Percentiles rank a stretch among this genome's conserved stretches.
These are phyloP conservation scores for Fragilariopsis cylindrus DNA, from an alignment of 108 stramenopile genomes.

Conservation along the genomic window DNA sequence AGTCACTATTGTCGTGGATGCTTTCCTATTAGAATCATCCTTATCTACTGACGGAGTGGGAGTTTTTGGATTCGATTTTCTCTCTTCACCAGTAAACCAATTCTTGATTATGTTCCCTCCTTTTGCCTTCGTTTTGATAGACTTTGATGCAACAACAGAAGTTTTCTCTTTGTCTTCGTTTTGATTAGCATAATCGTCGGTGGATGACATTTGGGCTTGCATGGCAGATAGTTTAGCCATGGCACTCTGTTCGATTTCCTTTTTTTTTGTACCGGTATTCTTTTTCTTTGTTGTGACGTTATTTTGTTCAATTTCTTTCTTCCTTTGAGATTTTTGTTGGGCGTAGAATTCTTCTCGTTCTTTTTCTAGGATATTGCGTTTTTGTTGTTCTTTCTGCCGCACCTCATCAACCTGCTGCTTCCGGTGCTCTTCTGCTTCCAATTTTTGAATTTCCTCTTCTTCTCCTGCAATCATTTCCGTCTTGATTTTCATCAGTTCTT, in stretches of 20 bases:
- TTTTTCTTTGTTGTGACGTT: conserved; percentile 1
- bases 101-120: not conserved
- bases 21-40: not conserved
- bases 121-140: not conserved
- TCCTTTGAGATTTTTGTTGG: not conserved
- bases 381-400: conserved; percentile 12
- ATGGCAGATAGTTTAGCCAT: conserved; percentile 35
- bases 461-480: conserved; percentile 4
- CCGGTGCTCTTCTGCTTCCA: conserved; percentile 2
- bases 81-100: not conserved
- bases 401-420: conserved; percentile 7
- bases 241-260: conserved; percentile 28
- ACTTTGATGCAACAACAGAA: not conserved
- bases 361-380: conserved; percentile 8
- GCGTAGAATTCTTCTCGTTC: conserved; percentile 14
- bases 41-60: not conserved
- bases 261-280: conserved; percentile 1
- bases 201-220: conserved; percentile 5
- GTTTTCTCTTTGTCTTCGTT: not conserved
- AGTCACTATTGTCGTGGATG: not conserved
- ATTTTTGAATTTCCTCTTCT: conserved; percentile 16
- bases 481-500: conserved; percentile 31
- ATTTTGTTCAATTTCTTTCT: conserved; percentile 3
- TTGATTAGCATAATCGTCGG: not conserved
- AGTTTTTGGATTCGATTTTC: not conserved